These are phyloP conservation scores for Fragosphaeria purpurea DNA, from an alignment of 2,329 filamentous ascomycete genomes.

Conservation along the genomic window DNA sequence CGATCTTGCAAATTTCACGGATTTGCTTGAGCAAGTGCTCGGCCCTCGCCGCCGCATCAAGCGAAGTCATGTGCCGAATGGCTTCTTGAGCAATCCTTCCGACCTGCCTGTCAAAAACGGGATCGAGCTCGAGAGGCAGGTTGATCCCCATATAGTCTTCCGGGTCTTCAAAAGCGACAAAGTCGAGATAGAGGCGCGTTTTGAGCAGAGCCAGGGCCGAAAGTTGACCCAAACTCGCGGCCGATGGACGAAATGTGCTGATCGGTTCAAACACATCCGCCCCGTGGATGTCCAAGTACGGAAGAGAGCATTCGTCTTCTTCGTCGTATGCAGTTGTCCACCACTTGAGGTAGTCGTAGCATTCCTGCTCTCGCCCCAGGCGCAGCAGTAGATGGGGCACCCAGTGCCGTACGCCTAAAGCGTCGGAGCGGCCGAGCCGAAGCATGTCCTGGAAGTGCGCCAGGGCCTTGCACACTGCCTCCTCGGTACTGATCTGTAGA, in stretches of 20 bases:
- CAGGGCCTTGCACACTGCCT: not conserved
- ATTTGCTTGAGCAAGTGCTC: slow-evolving; percentile 8
- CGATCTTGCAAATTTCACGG: slow-evolving; percentile 6
- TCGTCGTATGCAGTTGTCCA: slow-evolving; percentile 19
- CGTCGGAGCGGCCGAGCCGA: slow-evolving; percentile 9
- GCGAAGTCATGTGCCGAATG: too few species aligned
- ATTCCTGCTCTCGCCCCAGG: slow-evolving; percentile 23
- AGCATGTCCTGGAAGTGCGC: slow-evolving; percentile 7
- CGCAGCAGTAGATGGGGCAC: slow-evolving; percentile 17
- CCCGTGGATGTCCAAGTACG: slow-evolving; percentile 24
- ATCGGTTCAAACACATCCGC: slow-evolving; percentile 31
- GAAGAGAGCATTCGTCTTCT: slow-evolving; percentile 16
- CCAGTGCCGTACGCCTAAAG: slow-evolving; percentile 9
- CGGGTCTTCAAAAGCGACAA: not conserved
- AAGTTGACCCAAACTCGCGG: slow-evolving; percentile 11
- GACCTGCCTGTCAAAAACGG: slow-evolving; percentile 1
- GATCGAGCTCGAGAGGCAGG: not conserved
- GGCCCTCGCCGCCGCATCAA: not conserved
- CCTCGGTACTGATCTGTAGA: slow-evolving; percentile 18
- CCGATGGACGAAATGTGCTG: slow-evolving; percentile 2
- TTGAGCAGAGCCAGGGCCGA: slow-evolving; percentile 15
- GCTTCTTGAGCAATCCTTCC: not conserved
- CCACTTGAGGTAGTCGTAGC: slow-evolving; percentile 40
- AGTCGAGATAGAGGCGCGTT: slow-evolving; percentile 12
- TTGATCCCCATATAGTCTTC: not conserved